Evolutionary conservation across 805 yeast genomes (phyloP).

Genomic region (Myxozyma neglecta): DNA sequence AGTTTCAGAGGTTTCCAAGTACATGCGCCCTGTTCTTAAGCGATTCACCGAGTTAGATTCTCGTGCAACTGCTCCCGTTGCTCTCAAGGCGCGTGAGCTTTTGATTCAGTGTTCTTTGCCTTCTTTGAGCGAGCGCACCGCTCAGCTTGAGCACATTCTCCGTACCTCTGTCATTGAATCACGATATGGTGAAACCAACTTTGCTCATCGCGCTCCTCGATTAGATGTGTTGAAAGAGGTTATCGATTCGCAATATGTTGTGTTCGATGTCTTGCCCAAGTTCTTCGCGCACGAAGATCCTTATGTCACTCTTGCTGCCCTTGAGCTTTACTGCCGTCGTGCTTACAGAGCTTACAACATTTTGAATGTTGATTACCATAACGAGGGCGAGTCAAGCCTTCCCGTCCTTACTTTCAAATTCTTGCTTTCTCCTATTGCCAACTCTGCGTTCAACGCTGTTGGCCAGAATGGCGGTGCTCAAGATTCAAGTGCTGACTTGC

Average conservation of each 20-base stretch:
- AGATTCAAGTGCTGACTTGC: conserved; percentile 41
- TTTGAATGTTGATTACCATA: conserved; percentile 65
- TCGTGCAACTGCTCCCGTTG: conserved; percentile 88
- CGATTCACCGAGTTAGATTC: conserved; percentile 84
- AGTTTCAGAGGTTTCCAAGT: conserved; percentile 50
- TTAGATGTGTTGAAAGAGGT: conserved; percentile 80
- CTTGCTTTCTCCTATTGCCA: conserved; percentile 70
- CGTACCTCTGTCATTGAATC: conserved; percentile 87
- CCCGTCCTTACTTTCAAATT: conserved; percentile 88
- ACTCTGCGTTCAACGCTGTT: conserved; percentile 70
- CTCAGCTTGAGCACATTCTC: conserved; percentile 94
- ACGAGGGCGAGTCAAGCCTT: conserved; percentile 43
- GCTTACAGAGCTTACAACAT: conserved; percentile 95
- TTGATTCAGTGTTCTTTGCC: conserved; percentile 96
- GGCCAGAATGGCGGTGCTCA: conserved; percentile 24
- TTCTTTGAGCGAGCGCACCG: conserved; percentile 91
- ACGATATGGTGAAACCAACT: conserved; percentile 79
- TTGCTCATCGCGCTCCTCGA: conserved; percentile 78
- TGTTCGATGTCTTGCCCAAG: conserved; percentile 92
- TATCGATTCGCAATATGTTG: conserved; percentile 93
- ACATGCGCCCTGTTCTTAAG: conserved; percentile 70
- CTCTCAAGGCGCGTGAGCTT: conserved; percentile 92
- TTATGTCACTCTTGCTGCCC: conserved; percentile 91
- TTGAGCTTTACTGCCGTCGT: conserved; percentile 93
- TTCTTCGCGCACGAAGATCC: conserved; percentile 81